Percentiles rank a stretch among this genome's conserved stretches.
Conservation (phyloP, 2,329 filamentous ascomycete species). For the Curvularia eragrostidis region DNA sequence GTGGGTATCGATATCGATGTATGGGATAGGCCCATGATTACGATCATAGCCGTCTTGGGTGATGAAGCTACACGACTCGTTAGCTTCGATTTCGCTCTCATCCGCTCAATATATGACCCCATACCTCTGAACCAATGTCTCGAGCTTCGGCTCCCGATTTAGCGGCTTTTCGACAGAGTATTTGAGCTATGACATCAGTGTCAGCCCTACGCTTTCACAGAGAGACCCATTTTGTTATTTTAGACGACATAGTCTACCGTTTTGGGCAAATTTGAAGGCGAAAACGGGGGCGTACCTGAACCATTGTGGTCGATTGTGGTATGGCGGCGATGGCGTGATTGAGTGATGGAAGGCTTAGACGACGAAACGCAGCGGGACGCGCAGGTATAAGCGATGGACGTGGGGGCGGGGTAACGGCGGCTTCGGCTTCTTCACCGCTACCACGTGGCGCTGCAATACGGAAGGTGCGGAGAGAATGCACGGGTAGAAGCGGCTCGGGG, state of each 20-base stretch:
- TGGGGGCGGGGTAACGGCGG: conserved; percentile 17
- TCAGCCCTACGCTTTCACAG: conserved; percentile 13
- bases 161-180: conserved; percentile 56
- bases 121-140: conserved; percentile 55
- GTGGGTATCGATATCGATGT: conserved; percentile 52
- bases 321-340: conserved; percentile 42
- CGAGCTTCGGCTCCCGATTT: conserved; percentile 57
- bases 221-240: not conserved
- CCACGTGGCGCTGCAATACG: not conserved
- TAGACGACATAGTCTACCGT: conserved; percentile 25
- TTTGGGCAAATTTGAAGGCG: conserved; percentile 22
- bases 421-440: conserved; percentile 1
- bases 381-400: conserved; percentile 23
- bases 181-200: conserved; percentile 44
- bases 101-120: not conserved
- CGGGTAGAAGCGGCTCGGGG: conserved; percentile 10
- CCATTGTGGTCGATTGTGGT: conserved; percentile 32
- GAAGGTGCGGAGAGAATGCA: not conserved
- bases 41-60: conserved; percentile 61
- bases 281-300: conserved; percentile 33
- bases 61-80: conserved; percentile 53
- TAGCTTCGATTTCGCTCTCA: not conserved
- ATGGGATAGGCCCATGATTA: conserved; percentile 63
- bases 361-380: conserved; percentile 16
- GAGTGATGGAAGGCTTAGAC: conserved; percentile 29